Evolutionary conservation across 306 rosid species (phyloP), one percentile per base, ranked within the genome.

Genomic region (Prunus mongolica): DNA sequence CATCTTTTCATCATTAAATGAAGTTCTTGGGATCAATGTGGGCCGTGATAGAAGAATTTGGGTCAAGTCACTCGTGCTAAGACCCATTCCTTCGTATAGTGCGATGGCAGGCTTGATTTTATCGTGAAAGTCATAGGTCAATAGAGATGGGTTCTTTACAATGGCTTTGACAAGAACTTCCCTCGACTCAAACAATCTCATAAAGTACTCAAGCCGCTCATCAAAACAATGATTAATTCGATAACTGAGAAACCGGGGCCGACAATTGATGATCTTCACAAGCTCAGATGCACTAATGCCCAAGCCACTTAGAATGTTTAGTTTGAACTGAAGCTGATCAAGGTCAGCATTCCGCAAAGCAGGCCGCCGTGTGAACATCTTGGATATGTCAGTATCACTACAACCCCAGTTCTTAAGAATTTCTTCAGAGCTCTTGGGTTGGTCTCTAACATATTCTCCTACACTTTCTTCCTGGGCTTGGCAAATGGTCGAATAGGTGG

Each of bases 371-470:
- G 28, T 3, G 44, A 87, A 84, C 34, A 93, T 73, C 74, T 38
- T 78, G 68, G 45, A 78, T 82, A 93, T 65, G 67, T 91, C 90
- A 47, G 24, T 67, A 20, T 87, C 87, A 50, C 64, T 75, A 71
- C 98, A 93, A 74, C 96, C 98, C 95, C 91, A 91, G 75, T 79
- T 88, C 64, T 71, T 74, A 41, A 93, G 69, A 82, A 89, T 76
- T 25, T 89, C 88, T 54, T 56, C 62, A 18, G 89, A 80, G 45
- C 75, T 73, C 15, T 41, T 79, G 14, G 79, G 52, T 5, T 80
- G 71, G 51, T 67, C 75, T 20, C 19, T 4, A n/a, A 5, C 1
- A 12, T 74, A 87, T 32, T 85, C 79, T 15, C 47, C 74, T 58
- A 12, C 78, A 3, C 19, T 69, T 51, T 78, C 77, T 20, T 18